Evolutionary conservation across 768 basidiomycete genomes (phyloP).

Genomic region (Boletus subparvulus): DNA sequence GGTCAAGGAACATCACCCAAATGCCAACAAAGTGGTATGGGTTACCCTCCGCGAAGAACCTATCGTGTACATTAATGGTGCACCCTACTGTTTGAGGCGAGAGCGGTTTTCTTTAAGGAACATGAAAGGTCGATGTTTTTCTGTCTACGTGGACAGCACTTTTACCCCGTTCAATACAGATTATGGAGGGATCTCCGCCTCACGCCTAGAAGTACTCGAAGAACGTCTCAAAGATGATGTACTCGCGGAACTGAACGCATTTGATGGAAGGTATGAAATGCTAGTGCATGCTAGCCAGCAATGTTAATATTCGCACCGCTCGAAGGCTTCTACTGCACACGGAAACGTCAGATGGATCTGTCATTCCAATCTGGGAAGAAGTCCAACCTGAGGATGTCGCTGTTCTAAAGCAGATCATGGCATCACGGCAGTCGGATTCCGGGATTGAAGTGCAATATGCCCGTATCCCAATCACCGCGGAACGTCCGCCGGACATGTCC

Average conservation of each 20-base stretch:
- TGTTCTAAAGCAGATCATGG: conserved; percentile 89
- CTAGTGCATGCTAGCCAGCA: not conserved
- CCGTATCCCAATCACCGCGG: conserved; percentile 92
- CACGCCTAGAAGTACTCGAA: conserved; percentile 86
- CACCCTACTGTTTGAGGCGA: conserved; percentile 84
- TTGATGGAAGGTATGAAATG: conserved; percentile 72
- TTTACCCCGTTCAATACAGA: conserved; percentile 44
- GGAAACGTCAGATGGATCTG: conserved; percentile 82
- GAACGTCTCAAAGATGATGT: conserved; percentile 89
- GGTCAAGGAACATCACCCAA: conserved; percentile 60
- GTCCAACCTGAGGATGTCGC: conserved; percentile 68
- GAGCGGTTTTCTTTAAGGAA: conserved; percentile 88
- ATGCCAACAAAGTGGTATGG: conserved; percentile 73
- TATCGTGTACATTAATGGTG: conserved; percentile 88
- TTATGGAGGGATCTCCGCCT: conserved; percentile 92
- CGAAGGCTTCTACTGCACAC: conserved; percentile 82
- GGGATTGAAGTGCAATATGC: conserved; percentile 72
- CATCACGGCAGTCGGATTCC: conserved; percentile 40
- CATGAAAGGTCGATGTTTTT: conserved; percentile 69
- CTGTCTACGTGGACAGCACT: not conserved
- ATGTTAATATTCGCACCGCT: not conserved
- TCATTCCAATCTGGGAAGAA: conserved; percentile 95
- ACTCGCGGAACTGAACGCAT: conserved; percentile 72
- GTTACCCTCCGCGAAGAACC: conserved; percentile 93
- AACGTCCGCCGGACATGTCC: conserved; percentile 72